phyloP scores from a whole-genome alignment of 1,284 basidiomycete species.

The Austroboletus niveus region DNA sequence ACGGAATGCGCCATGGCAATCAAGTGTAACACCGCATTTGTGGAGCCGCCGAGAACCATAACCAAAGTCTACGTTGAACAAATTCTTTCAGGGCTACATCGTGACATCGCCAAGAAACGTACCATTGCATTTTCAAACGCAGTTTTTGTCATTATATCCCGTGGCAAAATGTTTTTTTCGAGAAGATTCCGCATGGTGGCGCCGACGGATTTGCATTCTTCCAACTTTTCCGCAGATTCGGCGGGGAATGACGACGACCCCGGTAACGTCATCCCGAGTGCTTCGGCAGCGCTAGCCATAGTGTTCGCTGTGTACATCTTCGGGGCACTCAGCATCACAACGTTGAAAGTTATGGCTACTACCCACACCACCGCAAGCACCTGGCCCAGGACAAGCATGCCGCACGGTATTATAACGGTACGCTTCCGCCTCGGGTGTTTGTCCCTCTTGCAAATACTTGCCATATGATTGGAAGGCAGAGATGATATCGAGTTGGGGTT shows the following conservation, averaged over 20 bases:
- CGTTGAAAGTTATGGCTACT: constrained; percentile 7
- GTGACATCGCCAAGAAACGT: constrained; percentile 18
- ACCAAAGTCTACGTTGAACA: constrained; percentile 65
- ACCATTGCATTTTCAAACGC: constrained; percentile 99
- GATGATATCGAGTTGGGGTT: constrained; percentile 85
- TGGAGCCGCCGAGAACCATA: constrained; percentile 93
- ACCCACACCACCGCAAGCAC: constrained; percentile 92
- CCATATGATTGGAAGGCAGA: constrained; percentile 96
- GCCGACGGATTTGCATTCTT: constrained; percentile 84
- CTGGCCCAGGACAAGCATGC: constrained; percentile 92
- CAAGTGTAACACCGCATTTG: constrained; percentile 89
- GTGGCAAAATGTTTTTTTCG: constrained; percentile 88
- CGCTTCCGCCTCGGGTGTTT: constrained; percentile 79
- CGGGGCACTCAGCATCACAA: constrained; percentile 24
- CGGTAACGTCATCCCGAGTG: constrained; percentile 91
- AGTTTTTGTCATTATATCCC: constrained; percentile 93
- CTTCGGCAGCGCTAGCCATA: constrained; percentile 92
- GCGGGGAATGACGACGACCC: constrained; percentile 97
- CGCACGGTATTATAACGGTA: constrained; percentile 83
- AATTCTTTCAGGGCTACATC: constrained; percentile 10
- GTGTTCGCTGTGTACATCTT: constrained; percentile 97
- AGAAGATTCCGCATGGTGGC: constrained; percentile 81
- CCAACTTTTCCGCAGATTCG: constrained; percentile 81
- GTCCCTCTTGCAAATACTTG: constrained; percentile 86
- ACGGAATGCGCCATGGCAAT: constrained; percentile 90